Evolutionary conservation across 73 alveolate genomes (phyloP).

Genomic region (Paramecium tetraurelia): DNA sequence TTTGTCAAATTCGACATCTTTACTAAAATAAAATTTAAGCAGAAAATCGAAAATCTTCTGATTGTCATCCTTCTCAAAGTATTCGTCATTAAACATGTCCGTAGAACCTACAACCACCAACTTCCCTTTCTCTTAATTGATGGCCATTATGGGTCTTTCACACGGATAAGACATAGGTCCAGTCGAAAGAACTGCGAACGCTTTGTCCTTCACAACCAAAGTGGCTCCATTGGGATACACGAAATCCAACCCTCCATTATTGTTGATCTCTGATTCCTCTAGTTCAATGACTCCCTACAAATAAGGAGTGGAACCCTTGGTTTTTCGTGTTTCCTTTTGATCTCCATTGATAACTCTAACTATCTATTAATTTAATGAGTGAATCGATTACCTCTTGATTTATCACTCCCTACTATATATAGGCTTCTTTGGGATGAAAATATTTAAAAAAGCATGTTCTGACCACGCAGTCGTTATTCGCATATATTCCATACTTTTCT

Average conservation of each 20-base stretch:
- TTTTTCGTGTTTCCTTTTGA: constrained; percentile 64
- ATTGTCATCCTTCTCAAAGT: constrained; percentile 68
- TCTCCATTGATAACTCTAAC: constrained; percentile 69
- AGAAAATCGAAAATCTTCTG: constrained; percentile 79
- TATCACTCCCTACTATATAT: constrained; percentile 79
- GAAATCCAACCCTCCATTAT: constrained; percentile 86
- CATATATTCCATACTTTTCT: constrained; percentile 87
- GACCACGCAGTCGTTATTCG: constrained; percentile 87
- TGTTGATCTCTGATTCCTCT: constrained; percentile 72
- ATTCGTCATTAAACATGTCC: constrained; percentile 66
- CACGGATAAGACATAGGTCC: constrained; percentile 94
- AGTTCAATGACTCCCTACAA: constrained; percentile 61
- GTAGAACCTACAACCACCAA: constrained; percentile 64
- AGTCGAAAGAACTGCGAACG: constrained; percentile 84
- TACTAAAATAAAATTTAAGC: constrained; percentile 78
- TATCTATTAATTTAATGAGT: neutral
- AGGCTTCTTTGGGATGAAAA: constrained; percentile 94
- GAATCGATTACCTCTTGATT: constrained; percentile 69
- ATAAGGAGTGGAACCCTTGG: constrained; percentile 61
- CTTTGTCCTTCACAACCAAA: constrained; percentile 83
- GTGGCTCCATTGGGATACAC: constrained; percentile 97
- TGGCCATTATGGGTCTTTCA: constrained; percentile 85
- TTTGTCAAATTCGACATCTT: constrained; percentile 73
- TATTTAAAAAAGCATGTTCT: constrained; percentile 86
- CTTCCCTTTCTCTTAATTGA: constrained; percentile 66